Base-by-base conservation (phyloP, 345 rosid species). In the Mangifera indica region DNA sequence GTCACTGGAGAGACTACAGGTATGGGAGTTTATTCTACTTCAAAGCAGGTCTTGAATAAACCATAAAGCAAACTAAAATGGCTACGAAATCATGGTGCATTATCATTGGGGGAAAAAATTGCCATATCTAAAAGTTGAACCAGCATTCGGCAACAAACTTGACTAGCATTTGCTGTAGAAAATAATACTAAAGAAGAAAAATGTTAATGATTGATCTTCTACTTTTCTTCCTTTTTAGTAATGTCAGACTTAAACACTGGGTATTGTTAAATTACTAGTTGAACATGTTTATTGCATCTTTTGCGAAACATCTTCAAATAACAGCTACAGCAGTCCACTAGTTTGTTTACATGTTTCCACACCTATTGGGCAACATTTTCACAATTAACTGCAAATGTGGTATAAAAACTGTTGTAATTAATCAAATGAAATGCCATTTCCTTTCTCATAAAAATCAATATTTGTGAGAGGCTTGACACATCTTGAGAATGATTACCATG, bases 401-500 rank as follows among this genome's bases (percentile, higher is more conserved):
- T 7, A 12, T 37, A 45, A 21, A 60, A 17, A 37, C 20, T 61
- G 46, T 61, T 61, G 25, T 20, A 34, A 61, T 61, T 18, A 61
- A 25, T 34, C 11, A 61, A 61, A 37, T 34, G 45, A 22, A n/a
- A 61, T 37, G 25, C 25, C 48, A 10, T 24, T 3, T 9, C 65
- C 46, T 18, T 61, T 14, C 42, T 29, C 63, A 61, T 4, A 18
- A 37, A 17, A 34, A 37, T 37, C 3, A 37, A 9, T 18, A 9
- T 17, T n/a, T 44, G 46, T 60, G 48, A 32, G 26, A 61, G 20
- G 65, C 25, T 37, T 44, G 26, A n/a, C 3, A n/a, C n/a, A n/a
- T 37, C 66, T 37, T n/a, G 14, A 63, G 20, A 63, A 42, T 42
- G 67, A 63, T 63, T 42, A 42, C n/a, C 21, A 63, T 24, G 29